A percentile compares a stretch with the other conserved stretches of the same genome.
Evolutionary conservation across 2,329 filamentous ascomycete genomes (phyloP).

Genomic region (Cytospora chrysosperma): DNA sequence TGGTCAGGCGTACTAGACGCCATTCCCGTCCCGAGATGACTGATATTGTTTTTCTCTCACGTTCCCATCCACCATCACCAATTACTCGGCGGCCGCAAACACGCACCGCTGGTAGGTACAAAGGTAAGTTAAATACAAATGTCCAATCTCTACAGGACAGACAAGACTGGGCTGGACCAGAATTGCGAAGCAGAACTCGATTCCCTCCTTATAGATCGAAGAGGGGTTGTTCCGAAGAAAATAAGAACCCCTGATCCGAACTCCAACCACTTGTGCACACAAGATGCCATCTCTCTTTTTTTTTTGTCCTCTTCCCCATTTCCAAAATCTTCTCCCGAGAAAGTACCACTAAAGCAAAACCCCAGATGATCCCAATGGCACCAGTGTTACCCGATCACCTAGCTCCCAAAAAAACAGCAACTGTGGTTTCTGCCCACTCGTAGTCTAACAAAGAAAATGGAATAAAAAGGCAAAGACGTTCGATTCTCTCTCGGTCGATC

Average conservation of each 20-base stretch:
- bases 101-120: neutral
- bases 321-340: conserved; percentile 10
- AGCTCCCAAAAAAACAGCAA: conserved; percentile 1
- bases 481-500: conserved; percentile 13
- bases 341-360: neutral
- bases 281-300: conserved; percentile 7
- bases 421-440: neutral
- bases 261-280: conserved; percentile 14
- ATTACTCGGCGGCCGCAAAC: neutral
- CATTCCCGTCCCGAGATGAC: neutral
- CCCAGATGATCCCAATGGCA: conserved; percentile 11
- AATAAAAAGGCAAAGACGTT: conserved; percentile 8
- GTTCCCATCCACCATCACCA: neutral
- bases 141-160: neutral
- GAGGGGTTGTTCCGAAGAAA: neutral
- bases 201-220: conserved; percentile 5
- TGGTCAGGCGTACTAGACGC: neutral
- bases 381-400: conserved; percentile 12
- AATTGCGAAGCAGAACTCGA: conserved; percentile 6
- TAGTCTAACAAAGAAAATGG: conserved; percentile 16
- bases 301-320: conserved; percentile 15
- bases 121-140: conserved; percentile 3
- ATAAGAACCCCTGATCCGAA: neutral
- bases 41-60: neutral
- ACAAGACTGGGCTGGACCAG: conserved; percentile 1